phyloP scores from a whole-genome alignment of 495 filamentous ascomycete genomes.

The Tuber microsphaerosporum region DNA sequence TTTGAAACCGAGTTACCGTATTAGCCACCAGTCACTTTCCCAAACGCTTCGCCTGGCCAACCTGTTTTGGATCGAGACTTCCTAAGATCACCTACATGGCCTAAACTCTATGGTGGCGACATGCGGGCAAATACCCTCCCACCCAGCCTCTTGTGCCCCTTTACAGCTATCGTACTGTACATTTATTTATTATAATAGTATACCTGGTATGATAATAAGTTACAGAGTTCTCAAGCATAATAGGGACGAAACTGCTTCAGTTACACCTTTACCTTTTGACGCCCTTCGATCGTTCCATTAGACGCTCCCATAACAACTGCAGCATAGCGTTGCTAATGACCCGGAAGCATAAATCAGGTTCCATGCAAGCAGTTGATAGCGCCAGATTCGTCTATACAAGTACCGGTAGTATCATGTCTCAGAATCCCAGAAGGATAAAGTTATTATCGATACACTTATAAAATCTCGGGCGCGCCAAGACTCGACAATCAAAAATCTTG shows the following conservation, averaged over 20 bases:
- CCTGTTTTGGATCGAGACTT: background rate
- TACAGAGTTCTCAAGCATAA: background rate
- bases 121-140: background rate
- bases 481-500: background rate
- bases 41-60: background rate
- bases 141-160: background rate
- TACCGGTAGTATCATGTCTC: background rate
- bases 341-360: background rate
- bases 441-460: background rate
- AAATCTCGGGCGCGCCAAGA: background rate
- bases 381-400: background rate
- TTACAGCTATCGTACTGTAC: background rate
- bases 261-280: slow-evolving; percentile 1
- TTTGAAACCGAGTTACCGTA: background rate
- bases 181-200: background rate
- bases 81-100: background rate
- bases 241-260: background rate
- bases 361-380: background rate
- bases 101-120: background rate
- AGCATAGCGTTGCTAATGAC: background rate
- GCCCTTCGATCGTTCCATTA: background rate
- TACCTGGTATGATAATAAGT: background rate
- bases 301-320: background rate
- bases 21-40: background rate
- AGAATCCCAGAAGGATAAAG: background rate